phyloP scores from a whole-genome alignment of 2,329 filamentous ascomycete genomes.

The Decorospora gaudefroyi region DNA sequence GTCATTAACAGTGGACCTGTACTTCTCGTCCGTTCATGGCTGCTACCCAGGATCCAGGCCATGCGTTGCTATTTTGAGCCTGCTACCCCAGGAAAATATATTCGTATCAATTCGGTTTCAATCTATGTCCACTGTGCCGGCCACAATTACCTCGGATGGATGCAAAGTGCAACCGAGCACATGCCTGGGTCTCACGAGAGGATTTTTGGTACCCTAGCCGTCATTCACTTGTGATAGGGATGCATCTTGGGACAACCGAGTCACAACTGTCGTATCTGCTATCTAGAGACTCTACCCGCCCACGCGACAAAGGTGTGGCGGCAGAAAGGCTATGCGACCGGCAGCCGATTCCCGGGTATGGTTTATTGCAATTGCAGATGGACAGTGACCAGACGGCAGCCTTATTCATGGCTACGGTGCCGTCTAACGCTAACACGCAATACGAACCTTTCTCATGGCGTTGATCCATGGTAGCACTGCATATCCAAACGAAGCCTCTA shows the following conservation, averaged over 20 bases:
- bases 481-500: conserved; percentile 13
- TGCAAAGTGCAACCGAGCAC: conserved; percentile 18
- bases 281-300: conserved; percentile 4
- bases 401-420: conserved; percentile 18
- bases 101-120: conserved; percentile 37
- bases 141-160: conserved; percentile 19
- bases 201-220: conserved; percentile 8
- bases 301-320: conserved; percentile 4
- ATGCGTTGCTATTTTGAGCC: conserved; percentile 40
- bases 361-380: conserved; percentile 13
- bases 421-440: conserved; percentile 17
- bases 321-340: not conserved
- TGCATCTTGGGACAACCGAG: conserved; percentile 1
- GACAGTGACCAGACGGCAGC: conserved; percentile 12
- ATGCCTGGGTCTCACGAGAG: conserved; percentile 11
- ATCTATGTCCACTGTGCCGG: conserved; percentile 32
- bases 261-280: conserved; percentile 10
- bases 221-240: conserved; percentile 17
- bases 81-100: conserved; percentile 35
- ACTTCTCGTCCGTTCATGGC: conserved; percentile 10
- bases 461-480: conserved; percentile 14
- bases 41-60: conserved; percentile 25
- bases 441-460: conserved; percentile 21
- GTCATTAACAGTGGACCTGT: conserved; percentile 23
- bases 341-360: conserved; percentile 16